Conservation (phyloP, 805 yeast genomes). For the Citeromyces matritensis region DNA sequence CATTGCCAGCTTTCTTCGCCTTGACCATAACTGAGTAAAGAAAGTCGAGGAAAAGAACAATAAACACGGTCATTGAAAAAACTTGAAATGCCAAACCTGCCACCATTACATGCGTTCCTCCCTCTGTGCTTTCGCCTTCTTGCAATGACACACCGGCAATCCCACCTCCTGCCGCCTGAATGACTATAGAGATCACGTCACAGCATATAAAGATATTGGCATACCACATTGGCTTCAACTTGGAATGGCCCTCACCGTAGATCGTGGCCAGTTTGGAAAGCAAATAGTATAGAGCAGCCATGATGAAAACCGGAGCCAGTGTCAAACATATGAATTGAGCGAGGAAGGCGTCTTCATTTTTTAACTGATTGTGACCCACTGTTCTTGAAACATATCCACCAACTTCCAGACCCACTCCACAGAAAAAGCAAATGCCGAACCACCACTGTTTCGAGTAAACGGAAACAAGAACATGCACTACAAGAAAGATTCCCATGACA, state of each 20-base stretch:
- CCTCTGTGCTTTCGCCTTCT: slow-evolving; percentile 12
- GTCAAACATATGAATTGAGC: slow-evolving; percentile 59
- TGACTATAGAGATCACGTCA: slow-evolving; percentile 46
- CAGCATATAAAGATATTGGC: slow-evolving; percentile 49
- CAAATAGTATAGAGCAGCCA: slow-evolving; percentile 71
- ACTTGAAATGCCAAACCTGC: slow-evolving; percentile 75
- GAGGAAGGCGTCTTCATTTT: slow-evolving; percentile 25
- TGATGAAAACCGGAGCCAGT: slow-evolving; percentile 68
- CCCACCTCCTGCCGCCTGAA: slow-evolving; percentile 75
- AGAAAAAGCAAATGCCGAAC: slow-evolving; percentile 41
- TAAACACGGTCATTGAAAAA: slow-evolving; percentile 46
- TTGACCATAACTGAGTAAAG: slow-evolving; percentile 19
- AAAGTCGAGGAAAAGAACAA: slow-evolving; percentile 32
- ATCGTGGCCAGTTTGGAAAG: slow-evolving; percentile 53
- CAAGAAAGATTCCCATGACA: slow-evolving; percentile 33
- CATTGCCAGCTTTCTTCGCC: slow-evolving; percentile 9
- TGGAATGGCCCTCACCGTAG: slow-evolving; percentile 39
- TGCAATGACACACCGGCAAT: slow-evolving; percentile 34
- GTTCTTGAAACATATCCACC: slow-evolving; percentile 55
- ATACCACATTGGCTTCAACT: slow-evolving; percentile 40
- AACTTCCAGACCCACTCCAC: slow-evolving; percentile 45
- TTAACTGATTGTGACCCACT: slow-evolving; percentile 21
- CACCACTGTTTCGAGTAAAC: slow-evolving; percentile 41
- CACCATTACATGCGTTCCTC: slow-evolving; percentile 58
- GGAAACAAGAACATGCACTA: slow-evolving; percentile 25